Evolutionary conservation across 163 green algal species (phyloP).

Genomic region (Scenedesmus sp.): DNA sequence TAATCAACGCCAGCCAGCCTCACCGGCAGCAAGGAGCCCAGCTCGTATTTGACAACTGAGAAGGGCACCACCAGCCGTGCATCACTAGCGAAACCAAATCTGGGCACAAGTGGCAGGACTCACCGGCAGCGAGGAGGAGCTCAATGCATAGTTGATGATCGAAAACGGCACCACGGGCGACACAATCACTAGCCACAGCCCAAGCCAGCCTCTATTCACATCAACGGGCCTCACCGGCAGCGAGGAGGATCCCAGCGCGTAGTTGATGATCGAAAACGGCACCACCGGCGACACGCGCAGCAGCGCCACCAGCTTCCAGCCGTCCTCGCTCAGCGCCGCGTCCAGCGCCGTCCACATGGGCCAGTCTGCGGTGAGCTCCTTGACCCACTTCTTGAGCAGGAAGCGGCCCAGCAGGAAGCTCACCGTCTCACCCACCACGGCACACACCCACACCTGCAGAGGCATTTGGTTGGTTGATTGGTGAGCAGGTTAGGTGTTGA

Average conservation of each 20-base stretch:
- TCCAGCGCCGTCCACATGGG: slow-evolving; percentile 77
- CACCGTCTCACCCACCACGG: slow-evolving; percentile 73
- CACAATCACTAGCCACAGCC: not conserved
- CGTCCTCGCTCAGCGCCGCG: slow-evolving; percentile 63
- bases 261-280: slow-evolving; percentile 86
- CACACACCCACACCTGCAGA: not conserved
- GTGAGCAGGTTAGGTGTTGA: no score
- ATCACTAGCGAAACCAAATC: not conserved
- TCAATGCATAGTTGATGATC: no score
- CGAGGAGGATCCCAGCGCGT: slow-evolving; percentile 62
- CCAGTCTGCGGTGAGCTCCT: slow-evolving; percentile 59
- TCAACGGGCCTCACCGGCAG: slow-evolving; percentile 5
- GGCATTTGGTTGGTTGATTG: no score
- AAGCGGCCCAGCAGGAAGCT: slow-evolving; percentile 81
- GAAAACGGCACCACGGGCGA: no score
- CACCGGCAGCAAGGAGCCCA: no score
- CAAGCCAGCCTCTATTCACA: no score
- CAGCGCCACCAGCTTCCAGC: slow-evolving; percentile 84
- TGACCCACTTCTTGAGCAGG: slow-evolving; percentile 73
- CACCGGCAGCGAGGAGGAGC: not conserved
- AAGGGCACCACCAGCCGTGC: no score
- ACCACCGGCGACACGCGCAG: slow-evolving; percentile 77
- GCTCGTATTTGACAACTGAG: no score
- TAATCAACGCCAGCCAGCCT: not conserved
- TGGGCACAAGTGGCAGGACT: no score